Percentiles rank a stretch among this genome's conserved stretches.
phyloP scores from a whole-genome alignment of 768 basidiomycete species.

The Pleurotus platypus region DNA sequence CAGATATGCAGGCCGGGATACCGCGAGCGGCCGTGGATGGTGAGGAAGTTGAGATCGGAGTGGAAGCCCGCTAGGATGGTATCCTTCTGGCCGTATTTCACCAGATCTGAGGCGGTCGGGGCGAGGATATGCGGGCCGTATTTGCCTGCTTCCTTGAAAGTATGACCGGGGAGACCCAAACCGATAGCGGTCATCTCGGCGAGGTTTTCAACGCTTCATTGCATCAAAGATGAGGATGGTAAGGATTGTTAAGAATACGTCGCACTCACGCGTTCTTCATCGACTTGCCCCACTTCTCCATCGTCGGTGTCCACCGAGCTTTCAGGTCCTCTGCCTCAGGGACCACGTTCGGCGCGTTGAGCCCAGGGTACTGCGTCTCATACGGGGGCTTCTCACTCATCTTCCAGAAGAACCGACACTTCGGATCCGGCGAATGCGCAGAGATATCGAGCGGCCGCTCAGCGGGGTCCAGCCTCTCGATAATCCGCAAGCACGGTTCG shows the following conservation, averaged over 20 bases:
- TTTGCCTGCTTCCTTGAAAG: conserved; percentile 74
- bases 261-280: conserved; percentile 82
- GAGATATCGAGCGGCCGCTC: conserved; percentile 86
- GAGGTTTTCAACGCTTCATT: conserved; percentile 72
- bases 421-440: conserved; percentile 83
- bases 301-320: conserved; percentile 62
- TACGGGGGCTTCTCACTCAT: conserved; percentile 77
- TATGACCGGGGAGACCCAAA: conserved; percentile 65
- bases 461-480: conserved; percentile 66
- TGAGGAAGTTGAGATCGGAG: conserved; percentile 90
- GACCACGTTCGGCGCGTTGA: conserved; percentile 81
- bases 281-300: conserved; percentile 83
- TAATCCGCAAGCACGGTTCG: conserved; percentile 78
- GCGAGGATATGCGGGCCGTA: conserved; percentile 91
- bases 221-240: conserved; percentile 6
- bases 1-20: conserved; percentile 91
- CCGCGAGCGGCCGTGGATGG: conserved; percentile 84
- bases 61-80: conserved; percentile 95
- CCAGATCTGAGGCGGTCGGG: conserved; percentile 89
- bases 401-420: conserved; percentile 92
- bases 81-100: conserved; percentile 71
- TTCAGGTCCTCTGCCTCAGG: conserved; percentile 59
- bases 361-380: conserved; percentile 67
- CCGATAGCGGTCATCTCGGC: conserved; percentile 87
- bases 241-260: not conserved